Base-by-base conservation (phyloP, 1,284 basidiomycete genomes). In the Ustilago trichophora region DNA sequence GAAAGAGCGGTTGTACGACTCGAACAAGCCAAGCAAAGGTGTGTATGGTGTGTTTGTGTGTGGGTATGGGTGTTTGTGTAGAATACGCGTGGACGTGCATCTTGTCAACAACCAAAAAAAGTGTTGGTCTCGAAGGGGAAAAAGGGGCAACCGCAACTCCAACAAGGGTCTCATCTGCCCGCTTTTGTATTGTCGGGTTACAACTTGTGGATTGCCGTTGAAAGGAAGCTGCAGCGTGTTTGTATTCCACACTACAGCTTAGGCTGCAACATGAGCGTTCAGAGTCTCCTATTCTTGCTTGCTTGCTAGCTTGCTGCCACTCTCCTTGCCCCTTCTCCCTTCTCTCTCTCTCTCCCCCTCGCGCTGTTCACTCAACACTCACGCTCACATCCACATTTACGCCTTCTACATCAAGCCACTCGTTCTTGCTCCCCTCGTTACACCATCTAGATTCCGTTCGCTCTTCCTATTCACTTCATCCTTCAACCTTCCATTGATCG, bases 111-210 rank as follows among this genome's bases (percentile, higher is more conserved):
- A 6, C 9, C 8, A 32, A 26, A 37, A 34, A 45, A 43, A 42
- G 56, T 59, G 56, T 59, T 59, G 56, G 49, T 59, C 49, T 59
- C 49, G 47, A n/a, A 6, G 10, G 29, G 19, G 12, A 49, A 41
- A 56, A 51, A 47, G 47, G 58, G 58, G 42, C 50, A 41, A 44
- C 26, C 36, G 8, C 31, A 33, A 38, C 29, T 40, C 31, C 9
- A 44, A 36, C 16, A 33, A 52, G 49, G 40, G 49, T 52, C 49
- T 36, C 32, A 9, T 16, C 13, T 8, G 3, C 6, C 5, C 24
- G 3, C 26, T 18, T 3, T 21, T n/a, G n/a, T n/a, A n/a, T n/a
- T n/a, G n/a, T n/a, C n/a, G n/a, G n/a, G n/a, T n/a, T n/a, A n/a
- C n/a, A n/a, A n/a, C n/a, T n/a, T n/a, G n/a, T n/a, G n/a, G n/a